Percentiles rank a stretch among this genome's conserved stretches.
These are phyloP conservation scores for Pythium dissimile DNA, from an alignment of 352 stramenopile species.

Conservation along the genomic window DNA sequence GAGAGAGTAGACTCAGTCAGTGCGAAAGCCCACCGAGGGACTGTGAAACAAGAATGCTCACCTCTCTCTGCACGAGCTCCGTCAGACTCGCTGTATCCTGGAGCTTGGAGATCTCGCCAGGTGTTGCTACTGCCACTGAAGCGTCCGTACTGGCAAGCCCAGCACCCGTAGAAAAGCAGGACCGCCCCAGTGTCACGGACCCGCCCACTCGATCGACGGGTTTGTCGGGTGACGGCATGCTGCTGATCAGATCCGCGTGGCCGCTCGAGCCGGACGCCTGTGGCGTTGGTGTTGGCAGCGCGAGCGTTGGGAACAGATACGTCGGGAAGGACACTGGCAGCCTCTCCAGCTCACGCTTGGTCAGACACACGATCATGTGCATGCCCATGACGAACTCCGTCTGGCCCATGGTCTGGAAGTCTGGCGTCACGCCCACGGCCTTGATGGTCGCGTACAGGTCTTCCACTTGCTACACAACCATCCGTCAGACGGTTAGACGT, in stretches of 20 bases:
- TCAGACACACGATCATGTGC: conserved; percentile 80
- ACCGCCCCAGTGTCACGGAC: neutral
- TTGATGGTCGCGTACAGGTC: conserved; percentile 50
- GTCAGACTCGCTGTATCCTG: conserved; percentile 31
- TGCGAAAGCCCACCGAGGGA: too few species aligned
- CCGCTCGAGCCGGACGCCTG: neutral
- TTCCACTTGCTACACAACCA: conserved; percentile 31
- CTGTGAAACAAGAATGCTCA: neutral
- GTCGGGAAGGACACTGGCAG: conserved; percentile 47
- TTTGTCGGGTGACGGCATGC: conserved; percentile 37
- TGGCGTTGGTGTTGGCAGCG: neutral
- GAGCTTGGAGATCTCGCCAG: conserved; percentile 28
- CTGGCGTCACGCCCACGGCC: conserved; percentile 29
- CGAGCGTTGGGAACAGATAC: conserved; percentile 61
- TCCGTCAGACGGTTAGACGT: neutral
- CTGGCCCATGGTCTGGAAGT: conserved; percentile 34
- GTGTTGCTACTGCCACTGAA: neutral
- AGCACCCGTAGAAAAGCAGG: neutral
- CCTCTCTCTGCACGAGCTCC: conserved; percentile 40
- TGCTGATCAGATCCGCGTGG: conserved; percentile 26
- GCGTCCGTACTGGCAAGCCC: too few species aligned
- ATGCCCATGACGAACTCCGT: conserved; percentile 68
- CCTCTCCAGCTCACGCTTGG: conserved; percentile 52
- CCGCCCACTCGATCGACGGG: neutral
- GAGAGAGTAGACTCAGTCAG: neutral